Base-by-base conservation (phyloP, 2,329 filamentous ascomycete species). In the Trichoderma koningii region DNA sequence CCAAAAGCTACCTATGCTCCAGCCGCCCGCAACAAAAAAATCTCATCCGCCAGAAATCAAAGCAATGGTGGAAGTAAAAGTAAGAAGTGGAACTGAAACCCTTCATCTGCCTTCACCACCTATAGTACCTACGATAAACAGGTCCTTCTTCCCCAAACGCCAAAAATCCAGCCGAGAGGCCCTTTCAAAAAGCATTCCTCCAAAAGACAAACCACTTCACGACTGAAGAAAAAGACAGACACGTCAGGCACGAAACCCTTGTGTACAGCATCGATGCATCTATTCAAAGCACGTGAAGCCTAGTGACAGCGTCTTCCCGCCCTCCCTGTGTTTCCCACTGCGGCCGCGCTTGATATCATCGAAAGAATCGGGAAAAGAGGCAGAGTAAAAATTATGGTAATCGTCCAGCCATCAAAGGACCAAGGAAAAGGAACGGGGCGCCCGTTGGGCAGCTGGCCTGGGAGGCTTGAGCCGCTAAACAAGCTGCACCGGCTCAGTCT, bases 401-500 rank as follows among this genome's bases (percentile, higher is more conserved):
- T 26, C 45, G 26, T 47, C 60, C 41, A 47, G 50, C 28, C 60
- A 47, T 14, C n/a, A 26, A 26, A 28, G 17, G 34, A 17, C 14
- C 34, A 38, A 38, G 34, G 51, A 51, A 26, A 41, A 26, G n/a
- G 38, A 42, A 26, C 56, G 19, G 52, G 42, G 42, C 21, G 28
- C 50, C 14, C 28, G 5, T 28, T 42, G 21, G 19, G 34, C 47
- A 42, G 19, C 6, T 7, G 9, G n/a, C 48, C 34, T 38, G n/a
- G 28, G 47, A 19, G 48, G 17, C 21, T 12, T 44, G n/a, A 21
- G 55, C 62, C 44, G 19, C 60, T 65, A 66, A 45, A 34, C 7
- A 60, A 64, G 61, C 28, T 65, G 65, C 68, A 71, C 51, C 56
- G 75, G 73, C 59, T 80, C 78, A 23, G 77, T 72, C 71, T 83